phyloP scores from a whole-genome alignment of 306 rosid genomes.

The Mucuna pruriens region DNA sequence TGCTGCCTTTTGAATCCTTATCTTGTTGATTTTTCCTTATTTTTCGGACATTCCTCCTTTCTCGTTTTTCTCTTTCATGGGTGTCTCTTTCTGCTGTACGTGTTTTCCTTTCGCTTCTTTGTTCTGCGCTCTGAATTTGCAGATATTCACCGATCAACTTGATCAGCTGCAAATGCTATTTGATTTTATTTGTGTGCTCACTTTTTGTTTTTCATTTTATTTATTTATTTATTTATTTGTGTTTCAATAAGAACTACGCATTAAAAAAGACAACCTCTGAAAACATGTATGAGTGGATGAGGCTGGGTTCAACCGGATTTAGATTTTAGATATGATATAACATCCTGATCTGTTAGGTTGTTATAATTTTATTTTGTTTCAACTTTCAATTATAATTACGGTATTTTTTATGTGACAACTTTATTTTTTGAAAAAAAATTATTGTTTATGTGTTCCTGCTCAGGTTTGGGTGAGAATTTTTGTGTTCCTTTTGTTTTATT shows the following conservation, averaged over 20 bases:
- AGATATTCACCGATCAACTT: not conserved
- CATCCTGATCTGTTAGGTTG: not conserved
- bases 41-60: too few species aligned
- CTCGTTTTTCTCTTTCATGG: slow-evolving; percentile 27
- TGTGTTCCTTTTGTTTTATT: not conserved
- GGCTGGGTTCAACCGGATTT: too few species aligned
- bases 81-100: slow-evolving; percentile 38
- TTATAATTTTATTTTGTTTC: not conserved
- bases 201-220: not conserved
- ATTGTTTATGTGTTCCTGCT: not conserved
- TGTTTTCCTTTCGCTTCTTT: not conserved
- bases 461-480: not conserved
- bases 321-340: not conserved
- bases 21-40: not conserved
- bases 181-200: not conserved
- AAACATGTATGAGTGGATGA: not conserved
- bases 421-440: too few species aligned
- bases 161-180: not conserved
- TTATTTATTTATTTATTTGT: not conserved
- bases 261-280: not conserved
- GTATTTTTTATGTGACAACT: not conserved
- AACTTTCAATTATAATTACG: not conserved
- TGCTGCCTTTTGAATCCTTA: not conserved
- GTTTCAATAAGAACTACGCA: not conserved
- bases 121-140: not conserved